Conservation (phyloP, 768 basidiomycete genomes). For the Leccinum incarnatum region DNA sequence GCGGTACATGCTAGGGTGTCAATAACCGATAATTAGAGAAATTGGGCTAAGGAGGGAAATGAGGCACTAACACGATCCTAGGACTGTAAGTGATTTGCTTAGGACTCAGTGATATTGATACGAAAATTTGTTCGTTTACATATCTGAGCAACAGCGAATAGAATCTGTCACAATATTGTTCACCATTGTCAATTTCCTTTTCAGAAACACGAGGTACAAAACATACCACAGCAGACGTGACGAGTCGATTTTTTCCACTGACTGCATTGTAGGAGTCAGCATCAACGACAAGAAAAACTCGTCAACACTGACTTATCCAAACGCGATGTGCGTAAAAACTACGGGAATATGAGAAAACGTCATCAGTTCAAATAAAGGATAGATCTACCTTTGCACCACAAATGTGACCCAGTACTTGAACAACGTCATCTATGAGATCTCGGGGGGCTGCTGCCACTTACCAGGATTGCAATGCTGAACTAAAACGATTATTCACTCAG, state of each 20-base stretch:
- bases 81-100: not conserved
- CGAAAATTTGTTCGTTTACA: constrained; percentile 3
- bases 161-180: not conserved
- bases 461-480: not conserved
- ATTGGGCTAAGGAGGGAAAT: not conserved
- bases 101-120: not conserved
- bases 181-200: not conserved
- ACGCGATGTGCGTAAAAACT: constrained; percentile 30
- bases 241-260: constrained; percentile 13
- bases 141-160: constrained; percentile 11
- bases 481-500: not conserved
- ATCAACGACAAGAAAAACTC: not conserved
- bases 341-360: not conserved
- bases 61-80: constrained; percentile 15
- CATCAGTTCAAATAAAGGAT: not conserved
- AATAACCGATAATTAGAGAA: not conserved
- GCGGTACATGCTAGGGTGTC: constrained; percentile 1
- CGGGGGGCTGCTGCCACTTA: constrained; percentile 1
- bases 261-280: constrained; percentile 11
- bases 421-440: not conserved
- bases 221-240: constrained; percentile 18
- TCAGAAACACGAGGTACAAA: not conserved
- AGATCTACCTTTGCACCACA: constrained; percentile 18
- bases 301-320: constrained; percentile 23
- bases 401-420: constrained; percentile 20